Evolutionary conservation across 2,329 filamentous ascomycete genomes (phyloP), one percentile per base, ranked within the genome.

Genomic region (Arthroderma sp.): DNA sequence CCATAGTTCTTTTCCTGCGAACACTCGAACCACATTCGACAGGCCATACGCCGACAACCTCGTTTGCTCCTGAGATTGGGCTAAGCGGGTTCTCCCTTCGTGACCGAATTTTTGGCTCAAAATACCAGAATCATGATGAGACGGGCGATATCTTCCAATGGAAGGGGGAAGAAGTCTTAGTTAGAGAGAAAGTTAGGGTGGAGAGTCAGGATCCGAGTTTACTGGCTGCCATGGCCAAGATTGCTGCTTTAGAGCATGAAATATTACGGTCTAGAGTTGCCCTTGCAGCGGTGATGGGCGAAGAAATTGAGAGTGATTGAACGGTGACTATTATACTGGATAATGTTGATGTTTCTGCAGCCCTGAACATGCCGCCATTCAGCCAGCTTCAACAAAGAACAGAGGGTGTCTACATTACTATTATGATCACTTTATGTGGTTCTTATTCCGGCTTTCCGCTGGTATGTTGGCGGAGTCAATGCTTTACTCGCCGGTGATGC

Each of bases 181-280:
- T 96, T 38, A 79, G 81, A 53, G 89, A 95, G 61, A 95, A 95
- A 67, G 77, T 94, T 4, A 74, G 83, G 36, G 81, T 95, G 1
- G 88, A 94, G 62, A 89, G 79, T 55, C 85, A 87, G 45, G 88
- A 96, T 61, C 89, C 89, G 1, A 88, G 80, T 54, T 61, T 95
- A 51, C 80, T 95, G 60, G 82, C 84, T 32, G 71, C 91, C 31
- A 81, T 85, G 61, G 82, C 86, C 4, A 95, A 95, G 65, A 68
- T 95, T 53, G 78, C 74, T 29, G 86, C 84, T 4, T 65, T 95
- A 46, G 80, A 83, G 50, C 77, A 87, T 55, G 81, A 80, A 49
- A 71, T 94, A 15, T 70, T 72, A 46, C 69, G 84, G 50, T 80
- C 81, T 51, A 73, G 83, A 53, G 71, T 75, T 45, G 87, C 87